Base-by-base conservation (phyloP, 2,329 filamentous ascomycete genomes). In the Colletotrichum liaoningense region DNA sequence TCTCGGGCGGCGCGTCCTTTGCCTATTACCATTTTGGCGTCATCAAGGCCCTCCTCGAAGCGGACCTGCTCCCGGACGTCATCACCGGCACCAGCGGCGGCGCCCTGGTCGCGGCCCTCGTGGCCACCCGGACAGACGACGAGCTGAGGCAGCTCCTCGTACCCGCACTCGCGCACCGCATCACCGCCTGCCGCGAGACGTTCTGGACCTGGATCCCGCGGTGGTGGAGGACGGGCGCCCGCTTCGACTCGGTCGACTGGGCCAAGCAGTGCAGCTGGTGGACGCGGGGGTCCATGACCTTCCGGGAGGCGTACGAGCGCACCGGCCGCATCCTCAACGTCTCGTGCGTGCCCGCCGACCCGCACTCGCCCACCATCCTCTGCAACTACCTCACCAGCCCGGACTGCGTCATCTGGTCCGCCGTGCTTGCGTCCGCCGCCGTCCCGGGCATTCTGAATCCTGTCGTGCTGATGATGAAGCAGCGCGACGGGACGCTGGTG, bases 351-450 rank as follows among this genome's bases (percentile, higher is more conserved):
- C 97, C 97, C 1, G 95, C 96, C 0, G 97, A 99, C 81, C 97
- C 96, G 22, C 95, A 99, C 83, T 97, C 94, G 56, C 96, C 90
- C 9, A 92, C 95, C 0, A 98, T 99, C 76, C 88, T 99, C 8
- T 95, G 95, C 79, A 99, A 99, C 83, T 98, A 98, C 81, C 89
- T 98, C 38, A 98, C 97, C 1, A 94, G 93, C 26, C 97, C 97
- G 0, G 95, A 99, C 84, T 99, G 97, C 80, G 97, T 99, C 54
- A 97, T 99, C 75, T 99, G 97, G 97, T 98, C 95, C 12, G 96
- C 97, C 2, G 95, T 98, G 3, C 85, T 99, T 57, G 97, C 97
- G 1, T 98, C 95, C 6, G 97, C 97, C 4, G 97, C 97, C 5
- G 97, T 99, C 0, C 97, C 97, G 0, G 97, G 97, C 1, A 98